Conservation (phyloP, 2,329 filamentous ascomycete species). For the Huntiella decipiens region DNA sequence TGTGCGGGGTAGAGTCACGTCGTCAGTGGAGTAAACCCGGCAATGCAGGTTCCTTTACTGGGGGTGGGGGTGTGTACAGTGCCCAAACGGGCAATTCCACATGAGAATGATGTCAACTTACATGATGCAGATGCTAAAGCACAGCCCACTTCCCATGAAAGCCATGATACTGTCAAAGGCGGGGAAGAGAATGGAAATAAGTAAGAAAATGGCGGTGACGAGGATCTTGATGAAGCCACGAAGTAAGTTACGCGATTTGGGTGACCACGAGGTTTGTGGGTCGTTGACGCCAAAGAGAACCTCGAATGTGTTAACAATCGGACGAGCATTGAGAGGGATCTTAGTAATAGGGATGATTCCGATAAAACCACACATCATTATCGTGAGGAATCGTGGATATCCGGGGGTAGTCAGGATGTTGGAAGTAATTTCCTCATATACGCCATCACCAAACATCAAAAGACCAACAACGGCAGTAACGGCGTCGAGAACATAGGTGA, state of each 20-base stretch:
- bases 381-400: constrained; percentile 55
- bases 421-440: constrained; percentile 73
- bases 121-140: constrained; percentile 87
- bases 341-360: constrained; percentile 90
- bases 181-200: constrained; percentile 51
- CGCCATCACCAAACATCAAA: constrained; percentile 86
- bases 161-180: constrained; percentile 82
- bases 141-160: constrained; percentile 73
- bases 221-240: constrained; percentile 39
- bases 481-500: constrained; percentile 71
- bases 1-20: not conserved
- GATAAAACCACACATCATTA: constrained; percentile 70
- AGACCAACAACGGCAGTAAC: constrained; percentile 68
- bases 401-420: constrained; percentile 61
- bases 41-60: not conserved
- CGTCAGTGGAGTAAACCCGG: too few relatives aligned
- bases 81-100: not conserved
- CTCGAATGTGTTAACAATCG: constrained; percentile 72
- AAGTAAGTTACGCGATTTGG: constrained; percentile 18
- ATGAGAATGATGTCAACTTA: constrained; percentile 15
- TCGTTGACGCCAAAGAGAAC: constrained; percentile 51
- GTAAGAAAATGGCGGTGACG: constrained; percentile 52
- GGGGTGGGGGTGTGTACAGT: not conserved
- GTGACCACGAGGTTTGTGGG: constrained; percentile 23
- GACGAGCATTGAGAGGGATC: constrained; percentile 74